Base-by-base conservation (phyloP, 495 filamentous ascomycete species). In the Annulohypoxylon maeteangense region DNA sequence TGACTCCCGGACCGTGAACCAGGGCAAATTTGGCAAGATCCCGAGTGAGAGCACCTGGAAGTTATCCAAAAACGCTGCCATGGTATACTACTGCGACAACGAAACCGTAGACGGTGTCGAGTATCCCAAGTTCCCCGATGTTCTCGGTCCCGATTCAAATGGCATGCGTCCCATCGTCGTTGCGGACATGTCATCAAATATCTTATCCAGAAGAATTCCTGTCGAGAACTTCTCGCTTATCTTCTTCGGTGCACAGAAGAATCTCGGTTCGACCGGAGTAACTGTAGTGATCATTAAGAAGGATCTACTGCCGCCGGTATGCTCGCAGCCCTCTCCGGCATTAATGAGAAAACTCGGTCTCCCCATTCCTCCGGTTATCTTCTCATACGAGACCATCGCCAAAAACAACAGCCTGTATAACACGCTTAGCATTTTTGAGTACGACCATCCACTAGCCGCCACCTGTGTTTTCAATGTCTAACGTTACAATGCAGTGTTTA, bases 41-140 rank as follows among this genome's bases (percentile, higher is more conserved):
- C 90, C 95, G 0, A 82, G 87, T 8, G 90, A 93, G 78, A 84
- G 85, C 58, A 85, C 84, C 11, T 98, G 94, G 95, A 90, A 84
- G 10, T 83, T 96, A 65, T 93, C 89, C 57, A 85, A 88, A 22
- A 85, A 87, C 25, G 86, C 91, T n/a, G 91, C 93, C 0, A 85
- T 94, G 76, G 90, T 94, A n/a, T 98, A 98, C 80, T 93, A 89
- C 74, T 98, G 95, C 80, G 93, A 95, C 78, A 98, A 98, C 69
- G 95, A 98, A 84, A 95, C 92, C 0, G 92, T 95, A 5, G 94
- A 97, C 79, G 95, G 95, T 53, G 93, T 98, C n/a, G 95, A 98
- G 76, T 97, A 94, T 74, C 93, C 91, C 12, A 75, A 68, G 3
- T 93, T 96, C 74, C 94, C 95, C 12, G 79, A 85, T 56, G 77